Percentiles rank a stretch among this genome's conserved stretches.
phyloP scores from a whole-genome alignment of 805 yeast species.

The Wickerhamomyces tratensis region DNA sequence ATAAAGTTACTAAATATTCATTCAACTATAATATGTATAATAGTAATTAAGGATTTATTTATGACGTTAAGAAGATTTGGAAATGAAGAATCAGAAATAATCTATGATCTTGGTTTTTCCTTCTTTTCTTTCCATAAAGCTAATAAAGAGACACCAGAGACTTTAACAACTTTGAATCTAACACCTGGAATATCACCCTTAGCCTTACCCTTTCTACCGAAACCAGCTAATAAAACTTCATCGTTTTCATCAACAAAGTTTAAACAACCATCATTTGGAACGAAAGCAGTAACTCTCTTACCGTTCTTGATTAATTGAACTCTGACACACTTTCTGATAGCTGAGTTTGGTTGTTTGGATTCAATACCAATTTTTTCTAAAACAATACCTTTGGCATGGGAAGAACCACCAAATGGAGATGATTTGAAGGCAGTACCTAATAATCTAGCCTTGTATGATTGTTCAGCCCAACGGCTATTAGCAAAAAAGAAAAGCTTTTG shows the following conservation, averaged over 20 bases:
- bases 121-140: conserved; percentile 99
- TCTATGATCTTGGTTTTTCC: conserved; percentile 99
- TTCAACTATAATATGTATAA: conserved; percentile 5
- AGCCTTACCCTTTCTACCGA: conserved; percentile 99
- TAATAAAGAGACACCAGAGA: conserved; percentile 98
- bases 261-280: conserved; percentile 99
- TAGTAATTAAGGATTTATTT: neutral
- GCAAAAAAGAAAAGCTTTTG: conserved; percentile 5
- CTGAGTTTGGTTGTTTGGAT: conserved; percentile 99
- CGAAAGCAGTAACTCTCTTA: conserved; percentile 99
- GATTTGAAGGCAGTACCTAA: conserved; percentile 99
- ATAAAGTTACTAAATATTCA: conserved; percentile 11
- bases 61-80: neutral
- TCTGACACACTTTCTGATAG: conserved; percentile 99
- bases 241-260: conserved; percentile 99
- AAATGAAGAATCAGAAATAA: neutral
- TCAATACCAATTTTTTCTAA: conserved; percentile 99
- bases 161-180: conserved; percentile 99
- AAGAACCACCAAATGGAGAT: conserved; percentile 99
- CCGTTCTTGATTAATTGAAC: conserved; percentile 99
- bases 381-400: conserved; percentile 99
- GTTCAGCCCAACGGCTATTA: conserved; percentile 95
- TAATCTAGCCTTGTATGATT: conserved; percentile 95
- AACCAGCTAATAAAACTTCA: conserved; percentile 99
- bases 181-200: conserved; percentile 99